Percentiles rank a stretch among this genome's conserved stretches.
Conservation (phyloP, 345 rosid genomes). For the Acer yangbiense region DNA sequence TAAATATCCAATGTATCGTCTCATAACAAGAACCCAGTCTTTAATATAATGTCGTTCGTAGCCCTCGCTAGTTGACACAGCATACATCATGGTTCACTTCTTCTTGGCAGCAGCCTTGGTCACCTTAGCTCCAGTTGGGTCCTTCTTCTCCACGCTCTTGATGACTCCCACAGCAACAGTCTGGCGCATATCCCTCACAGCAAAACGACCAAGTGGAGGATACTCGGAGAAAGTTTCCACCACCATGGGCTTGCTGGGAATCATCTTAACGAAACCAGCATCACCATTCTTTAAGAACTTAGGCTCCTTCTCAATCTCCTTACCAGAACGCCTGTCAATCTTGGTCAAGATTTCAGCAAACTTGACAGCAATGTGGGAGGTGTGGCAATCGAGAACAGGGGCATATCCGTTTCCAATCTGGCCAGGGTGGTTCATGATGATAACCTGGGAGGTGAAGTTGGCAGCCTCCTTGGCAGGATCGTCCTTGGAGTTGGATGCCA, state of each 20-base stretch:
- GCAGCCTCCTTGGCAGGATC: slow-evolving; percentile 86
- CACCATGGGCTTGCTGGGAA: slow-evolving; percentile 92
- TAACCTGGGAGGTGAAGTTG: slow-evolving; percentile 79
- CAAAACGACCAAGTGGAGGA: slow-evolving; percentile 90
- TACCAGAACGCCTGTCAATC: slow-evolving; percentile 79
- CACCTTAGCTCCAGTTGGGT: slow-evolving; percentile 78
- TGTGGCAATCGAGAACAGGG: slow-evolving; percentile 86
- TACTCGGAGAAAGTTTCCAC: slow-evolving; percentile 80
- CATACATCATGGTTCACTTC: slow-evolving; percentile 56
- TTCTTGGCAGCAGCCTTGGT: slow-evolving; percentile 89
- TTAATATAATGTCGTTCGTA: slow-evolving; percentile 14
- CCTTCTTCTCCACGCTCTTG: slow-evolving; percentile 89
- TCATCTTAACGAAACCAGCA: slow-evolving; percentile 79
- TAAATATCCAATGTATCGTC: not conserved
- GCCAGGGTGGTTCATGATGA: slow-evolving; percentile 95
- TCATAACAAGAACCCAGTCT: slow-evolving; percentile 13
- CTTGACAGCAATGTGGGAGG: slow-evolving; percentile 83
- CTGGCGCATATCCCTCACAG: slow-evolving; percentile 94
- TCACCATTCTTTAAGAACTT: slow-evolving; percentile 88
- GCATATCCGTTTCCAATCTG: slow-evolving; percentile 92
- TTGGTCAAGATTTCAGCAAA: slow-evolving; percentile 67
- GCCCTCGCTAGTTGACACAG: not conserved
- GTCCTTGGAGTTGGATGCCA: slow-evolving; percentile 88
- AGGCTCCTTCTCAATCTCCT: slow-evolving; percentile 87
- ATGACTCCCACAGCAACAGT: slow-evolving; percentile 89